Conservation (phyloP, 202 grass and related monocot genomes). For the Saccharum hybrid region DNA sequence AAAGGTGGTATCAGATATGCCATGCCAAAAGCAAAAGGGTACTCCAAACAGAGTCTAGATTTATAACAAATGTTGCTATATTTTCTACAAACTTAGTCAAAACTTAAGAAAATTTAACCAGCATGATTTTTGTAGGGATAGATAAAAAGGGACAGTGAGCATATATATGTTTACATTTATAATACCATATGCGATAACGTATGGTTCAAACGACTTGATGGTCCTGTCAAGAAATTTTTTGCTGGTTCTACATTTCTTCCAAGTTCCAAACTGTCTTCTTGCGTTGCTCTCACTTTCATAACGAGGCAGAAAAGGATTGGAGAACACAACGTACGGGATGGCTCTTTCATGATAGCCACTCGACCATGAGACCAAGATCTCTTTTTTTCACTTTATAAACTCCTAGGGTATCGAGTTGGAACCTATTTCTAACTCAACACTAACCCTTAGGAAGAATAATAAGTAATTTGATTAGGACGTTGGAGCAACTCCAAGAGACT, state of each 20-base stretch:
- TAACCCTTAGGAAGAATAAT: background rate
- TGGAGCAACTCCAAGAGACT: no score
- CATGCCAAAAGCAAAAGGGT: background rate
- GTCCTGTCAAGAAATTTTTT: background rate
- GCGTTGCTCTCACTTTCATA: background rate
- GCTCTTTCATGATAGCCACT: background rate
- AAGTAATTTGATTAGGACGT: no score
- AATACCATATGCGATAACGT: background rate
- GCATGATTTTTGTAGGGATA: no score
- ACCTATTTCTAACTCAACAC: background rate
- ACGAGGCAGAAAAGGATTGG: background rate
- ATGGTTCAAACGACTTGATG: background rate
- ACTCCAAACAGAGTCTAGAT: background rate
- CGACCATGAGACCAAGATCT: background rate
- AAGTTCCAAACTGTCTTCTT: background rate
- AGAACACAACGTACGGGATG: background rate
- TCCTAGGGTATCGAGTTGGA: background rate
- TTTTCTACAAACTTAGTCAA: no score
- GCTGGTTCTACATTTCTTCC: background rate
- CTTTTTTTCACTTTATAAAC: background rate
- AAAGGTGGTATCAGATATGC: no score
- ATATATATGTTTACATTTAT: no score
- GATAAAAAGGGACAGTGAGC: no score
- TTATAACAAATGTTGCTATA: no score
- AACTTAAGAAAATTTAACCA: no score